Evolutionary conservation across 176 grass and related monocot genomes (phyloP).

Genomic region (Panicum miliaceum): DNA sequence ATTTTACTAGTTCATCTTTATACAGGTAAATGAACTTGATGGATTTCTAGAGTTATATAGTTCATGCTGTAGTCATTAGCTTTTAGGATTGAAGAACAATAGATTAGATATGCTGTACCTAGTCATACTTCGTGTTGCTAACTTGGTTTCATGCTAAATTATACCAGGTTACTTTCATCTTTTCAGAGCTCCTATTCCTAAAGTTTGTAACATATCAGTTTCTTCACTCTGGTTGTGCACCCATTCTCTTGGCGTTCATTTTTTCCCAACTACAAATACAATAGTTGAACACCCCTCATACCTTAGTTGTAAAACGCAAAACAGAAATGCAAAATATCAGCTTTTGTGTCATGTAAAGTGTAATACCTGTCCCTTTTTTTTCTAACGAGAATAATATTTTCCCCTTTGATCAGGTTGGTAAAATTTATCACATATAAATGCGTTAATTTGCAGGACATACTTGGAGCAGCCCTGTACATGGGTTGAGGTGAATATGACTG

Average conservation of each 20-base stretch:
- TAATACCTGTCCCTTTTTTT: neutral
- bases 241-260: neutral
- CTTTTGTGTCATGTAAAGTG: neutral
- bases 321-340: neutral
- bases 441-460: constrained; percentile 74
- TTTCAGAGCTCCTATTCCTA: neutral
- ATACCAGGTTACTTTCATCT: constrained; percentile 30
- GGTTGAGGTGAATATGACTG: constrained; percentile 73
- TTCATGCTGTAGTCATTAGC: neutral
- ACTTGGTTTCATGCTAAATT: neutral
- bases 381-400: neutral
- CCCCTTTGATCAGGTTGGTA: constrained; percentile 25
- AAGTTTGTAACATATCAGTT: neutral
- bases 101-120: constrained; percentile 22
- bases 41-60: neutral
- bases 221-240: neutral
- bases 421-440: constrained; percentile 26
- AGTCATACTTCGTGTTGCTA: constrained; percentile 25
- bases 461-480: constrained; percentile 83
- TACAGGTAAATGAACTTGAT: constrained; percentile 67
- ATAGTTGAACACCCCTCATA: neutral
- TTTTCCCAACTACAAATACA: neutral
- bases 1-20: constrained; percentile 77
- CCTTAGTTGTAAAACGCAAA: neutral
- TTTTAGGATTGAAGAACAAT: constrained; percentile 31